These are phyloP conservation scores for Scolecobasidium constrictum DNA, from an alignment of 2,329 filamentous ascomycete species.

Conservation along the genomic window DNA sequence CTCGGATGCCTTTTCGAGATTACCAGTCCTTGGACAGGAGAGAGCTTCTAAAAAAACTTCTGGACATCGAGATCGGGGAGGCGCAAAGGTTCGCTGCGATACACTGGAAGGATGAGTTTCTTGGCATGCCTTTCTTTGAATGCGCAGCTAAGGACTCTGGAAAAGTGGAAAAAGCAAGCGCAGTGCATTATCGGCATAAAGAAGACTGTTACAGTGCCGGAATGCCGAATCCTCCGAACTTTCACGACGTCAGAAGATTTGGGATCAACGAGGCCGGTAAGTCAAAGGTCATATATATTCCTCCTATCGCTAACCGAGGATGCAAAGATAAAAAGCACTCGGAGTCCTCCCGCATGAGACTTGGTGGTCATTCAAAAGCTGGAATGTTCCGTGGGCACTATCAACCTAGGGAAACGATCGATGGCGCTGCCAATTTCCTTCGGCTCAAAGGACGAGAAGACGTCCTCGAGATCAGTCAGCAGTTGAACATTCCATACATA, in stretches of 20 bases:
- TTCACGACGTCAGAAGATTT: not conserved
- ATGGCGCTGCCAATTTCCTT: slow-evolving; percentile 1
- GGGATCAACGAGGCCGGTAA: not conserved
- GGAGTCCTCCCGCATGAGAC: not conserved
- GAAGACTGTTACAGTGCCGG: not conserved
- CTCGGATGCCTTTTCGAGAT: not conserved
- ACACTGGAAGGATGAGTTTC: slow-evolving; percentile 1
- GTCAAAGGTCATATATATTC: not conserved
- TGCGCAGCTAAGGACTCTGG: not conserved
- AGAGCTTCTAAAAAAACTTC: slow-evolving; percentile 1
- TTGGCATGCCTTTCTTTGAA: slow-evolving; percentile 1
- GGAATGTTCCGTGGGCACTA: slow-evolving; percentile 4
- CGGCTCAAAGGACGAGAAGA: not conserved
- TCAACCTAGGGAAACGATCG: slow-evolving; percentile 4
- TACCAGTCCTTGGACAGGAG: not conserved
- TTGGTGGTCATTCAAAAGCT: not conserved
- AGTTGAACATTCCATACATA: slow-evolving; percentile 3
- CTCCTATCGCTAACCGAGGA: not conserved
- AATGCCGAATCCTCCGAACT: slow-evolving; percentile 1
- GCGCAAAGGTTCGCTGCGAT: not conserved
- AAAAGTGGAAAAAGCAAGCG: not conserved
- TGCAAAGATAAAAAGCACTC: slow-evolving; percentile 1
- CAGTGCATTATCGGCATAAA: not conserved
- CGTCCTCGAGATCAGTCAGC: slow-evolving; percentile 1
- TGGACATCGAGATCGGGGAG: not conserved